Evolutionary conservation across 75 land plant genomes (phyloP).

Genomic region (Picea glauca): DNA sequence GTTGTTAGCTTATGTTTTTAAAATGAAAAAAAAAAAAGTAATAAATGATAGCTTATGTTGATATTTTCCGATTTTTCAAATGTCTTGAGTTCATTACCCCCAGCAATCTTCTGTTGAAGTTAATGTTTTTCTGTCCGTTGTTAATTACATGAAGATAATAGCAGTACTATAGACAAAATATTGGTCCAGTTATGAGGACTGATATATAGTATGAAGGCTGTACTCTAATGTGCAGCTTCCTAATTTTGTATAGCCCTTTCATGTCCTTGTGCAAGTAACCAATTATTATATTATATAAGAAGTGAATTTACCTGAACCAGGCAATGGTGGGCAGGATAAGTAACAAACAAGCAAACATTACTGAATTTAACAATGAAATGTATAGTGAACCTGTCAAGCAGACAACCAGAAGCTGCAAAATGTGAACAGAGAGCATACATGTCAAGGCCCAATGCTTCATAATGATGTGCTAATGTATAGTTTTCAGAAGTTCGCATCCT

Average conservation of each 20-base stretch:
- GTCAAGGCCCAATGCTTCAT: slow-evolving; percentile 63
- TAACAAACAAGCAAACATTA: not conserved
- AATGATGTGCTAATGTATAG: slow-evolving; percentile 56
- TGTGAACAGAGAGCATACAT: slow-evolving; percentile 23
- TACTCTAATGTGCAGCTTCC: not conserved
- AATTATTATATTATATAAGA: not conserved
- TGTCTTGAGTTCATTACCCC: too few relatives aligned
- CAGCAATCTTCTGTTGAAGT: too few relatives aligned
- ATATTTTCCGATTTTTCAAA: too few relatives aligned
- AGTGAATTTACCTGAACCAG: not conserved
- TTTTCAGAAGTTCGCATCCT: slow-evolving; percentile 19
- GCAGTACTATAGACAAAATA: not conserved
- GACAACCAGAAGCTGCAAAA: not conserved
- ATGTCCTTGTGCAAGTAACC: not conserved
- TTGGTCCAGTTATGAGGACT: not conserved
- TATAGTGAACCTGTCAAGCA: not conserved
- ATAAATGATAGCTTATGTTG: too few relatives aligned
- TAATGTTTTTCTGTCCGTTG: too few relatives aligned
- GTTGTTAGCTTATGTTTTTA: too few relatives aligned
- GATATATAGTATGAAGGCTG: not conserved
- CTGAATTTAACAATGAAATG: not conserved
- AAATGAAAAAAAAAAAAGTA: too few relatives aligned
- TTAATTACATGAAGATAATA: too few relatives aligned
- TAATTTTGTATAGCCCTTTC: not conserved
- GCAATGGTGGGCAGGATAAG: not conserved